A percentile compares a stretch with the other conserved stretches of the same genome.
Evolutionary conservation across 2,329 filamentous ascomycete species (phyloP).

Genomic region (Thielaviopsis populi): DNA sequence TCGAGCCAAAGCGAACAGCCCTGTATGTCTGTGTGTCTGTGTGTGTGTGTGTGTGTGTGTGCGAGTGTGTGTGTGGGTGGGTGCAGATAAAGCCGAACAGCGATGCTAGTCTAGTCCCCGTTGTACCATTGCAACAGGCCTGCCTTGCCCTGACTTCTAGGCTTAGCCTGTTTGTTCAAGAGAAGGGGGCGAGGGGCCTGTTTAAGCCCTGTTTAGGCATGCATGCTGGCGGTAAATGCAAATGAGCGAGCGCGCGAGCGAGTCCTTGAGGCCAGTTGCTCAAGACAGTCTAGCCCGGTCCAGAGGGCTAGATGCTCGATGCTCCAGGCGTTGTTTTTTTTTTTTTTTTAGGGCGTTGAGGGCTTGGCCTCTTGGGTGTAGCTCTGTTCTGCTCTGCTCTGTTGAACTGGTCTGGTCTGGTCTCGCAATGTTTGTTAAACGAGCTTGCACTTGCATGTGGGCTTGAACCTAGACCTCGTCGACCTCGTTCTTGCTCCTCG

Average conservation of each 20-base stretch:
- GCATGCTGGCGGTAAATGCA: neutral
- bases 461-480: too few relatives aligned
- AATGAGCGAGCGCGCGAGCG: neutral
- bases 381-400: neutral
- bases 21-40: neutral
- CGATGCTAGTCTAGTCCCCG: neutral
- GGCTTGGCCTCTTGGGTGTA: neutral
- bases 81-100: neutral
- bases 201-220: too few relatives aligned
- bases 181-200: neutral
- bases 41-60: neutral
- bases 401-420: too few relatives aligned
- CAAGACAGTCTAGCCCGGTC: neutral
- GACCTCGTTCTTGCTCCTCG: too few relatives aligned
- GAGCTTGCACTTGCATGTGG: too few relatives aligned
- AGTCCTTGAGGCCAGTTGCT: neutral
- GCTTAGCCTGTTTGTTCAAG: neutral
- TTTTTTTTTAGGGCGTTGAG: constrained; percentile 1
- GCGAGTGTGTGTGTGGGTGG: neutral
- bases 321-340: too few relatives aligned
- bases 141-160: neutral
- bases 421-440: too few relatives aligned
- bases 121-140: neutral
- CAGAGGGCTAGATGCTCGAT: neutral
- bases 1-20: neutral